Evolutionary conservation across 345 rosid genomes (phyloP).

Genomic region (Camelina laxa): DNA sequence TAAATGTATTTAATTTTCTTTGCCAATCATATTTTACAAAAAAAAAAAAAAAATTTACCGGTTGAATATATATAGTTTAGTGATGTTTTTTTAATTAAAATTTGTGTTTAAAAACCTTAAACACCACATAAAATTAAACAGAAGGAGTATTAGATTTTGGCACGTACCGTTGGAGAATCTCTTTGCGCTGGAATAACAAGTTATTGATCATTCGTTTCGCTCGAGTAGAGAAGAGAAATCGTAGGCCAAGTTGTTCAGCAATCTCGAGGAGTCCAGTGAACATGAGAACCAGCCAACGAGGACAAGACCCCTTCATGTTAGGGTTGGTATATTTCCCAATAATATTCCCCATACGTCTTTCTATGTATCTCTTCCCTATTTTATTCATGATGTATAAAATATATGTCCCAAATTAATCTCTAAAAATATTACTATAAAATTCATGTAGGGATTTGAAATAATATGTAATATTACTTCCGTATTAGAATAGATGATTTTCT

Average conservation of each 20-base stretch:
- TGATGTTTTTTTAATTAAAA: too few species aligned
- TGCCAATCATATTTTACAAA: too few species aligned
- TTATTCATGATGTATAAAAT: background rate
- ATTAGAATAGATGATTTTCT: too few species aligned
- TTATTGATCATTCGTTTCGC: conserved; percentile 14
- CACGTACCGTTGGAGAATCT: conserved; percentile 47
- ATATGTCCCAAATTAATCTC: background rate
- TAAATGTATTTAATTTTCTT: too few species aligned
- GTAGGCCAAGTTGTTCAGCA: conserved; percentile 46
- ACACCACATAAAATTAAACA: too few species aligned
- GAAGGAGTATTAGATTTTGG: background rate
- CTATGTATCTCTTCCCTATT: conserved; percentile 52
- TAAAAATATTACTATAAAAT: too few species aligned
- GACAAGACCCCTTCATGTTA: conserved; percentile 25
- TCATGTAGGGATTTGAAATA: background rate
- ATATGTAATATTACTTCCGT: too few species aligned
- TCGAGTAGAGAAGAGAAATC: conserved; percentile 34
- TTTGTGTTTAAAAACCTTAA: too few species aligned
- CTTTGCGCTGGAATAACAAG: conserved; percentile 42
- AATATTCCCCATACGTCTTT: conserved; percentile 41
- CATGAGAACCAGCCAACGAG: conserved; percentile 61
- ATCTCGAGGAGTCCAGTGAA: conserved; percentile 59
- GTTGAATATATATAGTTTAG: too few species aligned
- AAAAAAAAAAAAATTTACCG: too few species aligned
- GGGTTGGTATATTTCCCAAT: conserved; percentile 27